Base-by-base conservation (phyloP, 2,329 filamentous ascomycete genomes). In the Pseudogymnoascus sp. region DNA sequence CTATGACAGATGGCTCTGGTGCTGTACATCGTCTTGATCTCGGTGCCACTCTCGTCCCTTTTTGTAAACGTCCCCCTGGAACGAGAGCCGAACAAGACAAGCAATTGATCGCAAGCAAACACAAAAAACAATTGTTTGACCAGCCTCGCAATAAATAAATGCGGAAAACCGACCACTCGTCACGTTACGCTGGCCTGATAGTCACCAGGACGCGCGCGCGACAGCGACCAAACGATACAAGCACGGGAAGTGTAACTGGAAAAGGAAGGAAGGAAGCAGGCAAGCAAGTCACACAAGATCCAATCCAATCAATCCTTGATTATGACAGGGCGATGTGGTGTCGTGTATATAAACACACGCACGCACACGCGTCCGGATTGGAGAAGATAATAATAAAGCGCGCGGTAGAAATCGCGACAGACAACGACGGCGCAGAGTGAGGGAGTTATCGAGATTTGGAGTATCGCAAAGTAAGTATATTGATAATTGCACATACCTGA, bases 351-450 rank as follows among this genome's bases (percentile, higher is more conserved):
- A 57, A 57, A 57, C 51, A 54, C 47, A 36, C 29, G 26, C 51
- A 36, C 29, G 11, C 51, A 57, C 51, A 57, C 51, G 51, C 51
- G 51, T 57, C 51, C 16, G 51, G 51, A 34, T 57, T 57, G 51
- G 16, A 34, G 51, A 57, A 57, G 16, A 57, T 57, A 57, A 34
- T 57, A 57, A 57, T 57, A 57, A 47, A 29, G 60, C 60, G 60
- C n/a, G 60, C 60, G 40, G 34, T 31, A 61, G 21, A 31, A 26
- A 29, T 61, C 60, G 40, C 60, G 59, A 36, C 12, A 37, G 57
- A 36, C 29, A 26, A 26, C 29, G 31, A 47, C 31, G 31, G 31
- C 31, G 16, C 36, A 40, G 34, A 61, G 6, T 34, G 26, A 61
- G 36, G 39, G 39, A 10, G 51, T 34, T 14, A 57, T 57, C 34